Percentiles rank a stretch among this genome's conserved stretches.
phyloP scores from a whole-genome alignment of 129 eudicot species.

The Flaveria sonorensis region DNA sequence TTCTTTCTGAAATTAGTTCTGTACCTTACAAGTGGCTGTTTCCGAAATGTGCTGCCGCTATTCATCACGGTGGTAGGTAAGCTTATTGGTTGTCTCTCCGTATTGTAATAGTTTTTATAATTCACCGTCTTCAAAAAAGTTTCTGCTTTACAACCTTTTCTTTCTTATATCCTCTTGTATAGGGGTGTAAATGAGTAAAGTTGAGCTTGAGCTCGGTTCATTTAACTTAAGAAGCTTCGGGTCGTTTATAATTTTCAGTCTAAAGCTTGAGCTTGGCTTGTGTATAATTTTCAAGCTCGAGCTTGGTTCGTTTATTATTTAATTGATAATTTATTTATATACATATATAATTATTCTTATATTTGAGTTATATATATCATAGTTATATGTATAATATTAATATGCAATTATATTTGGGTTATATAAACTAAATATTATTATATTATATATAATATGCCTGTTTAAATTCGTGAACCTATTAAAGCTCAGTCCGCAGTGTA shows the following conservation, averaged over 20 bases:
- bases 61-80: constrained; percentile 98
- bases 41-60: constrained; percentile 78
- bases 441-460: neutral
- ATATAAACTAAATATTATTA: neutral
- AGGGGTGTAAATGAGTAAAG: neutral
- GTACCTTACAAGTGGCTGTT: constrained; percentile 90
- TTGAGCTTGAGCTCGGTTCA: neutral
- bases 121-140: neutral
- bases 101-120: neutral
- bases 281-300: neutral
- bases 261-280: neutral
- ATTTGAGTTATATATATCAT: neutral
- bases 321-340: neutral
- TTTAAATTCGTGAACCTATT: neutral
- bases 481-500: neutral
- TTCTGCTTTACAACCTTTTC: neutral
- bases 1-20: constrained; percentile 38
- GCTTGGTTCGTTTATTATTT: neutral
- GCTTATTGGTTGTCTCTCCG: constrained; percentile 13
- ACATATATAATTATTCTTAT: neutral
- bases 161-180: neutral
- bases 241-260: neutral
- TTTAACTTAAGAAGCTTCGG: neutral
- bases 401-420: neutral
- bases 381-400: neutral